Evolutionary conservation across 257 asterid genomes (phyloP).

Genomic region (Mitragyna speciosa): DNA sequence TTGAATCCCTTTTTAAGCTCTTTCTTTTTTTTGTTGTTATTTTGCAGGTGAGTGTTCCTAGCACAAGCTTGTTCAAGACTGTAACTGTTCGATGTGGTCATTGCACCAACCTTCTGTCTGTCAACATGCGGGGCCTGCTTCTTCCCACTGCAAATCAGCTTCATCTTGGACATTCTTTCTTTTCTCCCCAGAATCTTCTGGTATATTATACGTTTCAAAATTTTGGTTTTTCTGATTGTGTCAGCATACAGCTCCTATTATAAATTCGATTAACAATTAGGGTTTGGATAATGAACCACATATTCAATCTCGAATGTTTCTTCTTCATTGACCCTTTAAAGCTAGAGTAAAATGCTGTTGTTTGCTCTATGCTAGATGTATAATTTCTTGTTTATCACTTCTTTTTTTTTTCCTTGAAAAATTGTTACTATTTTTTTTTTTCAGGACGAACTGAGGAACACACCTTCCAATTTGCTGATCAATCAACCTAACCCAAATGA

Average conservation of each 20-base stretch:
- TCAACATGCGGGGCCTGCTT: slow-evolving; percentile 78
- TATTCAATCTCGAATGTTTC: background rate
- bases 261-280: slow-evolving; percentile 7
- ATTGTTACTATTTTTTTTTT: background rate
- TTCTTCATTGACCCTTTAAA: background rate
- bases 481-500: slow-evolving; percentile 73
- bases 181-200: slow-evolving; percentile 90
- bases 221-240: slow-evolving; percentile 17
- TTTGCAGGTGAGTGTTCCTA: slow-evolving; percentile 88
- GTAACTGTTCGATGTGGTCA: slow-evolving; percentile 97
- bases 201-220: slow-evolving; percentile 30
- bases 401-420: background rate
- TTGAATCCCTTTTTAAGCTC: background rate
- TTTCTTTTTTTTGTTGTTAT: background rate
- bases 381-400: background rate
- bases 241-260: background rate
- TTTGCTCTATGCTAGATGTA: background rate
- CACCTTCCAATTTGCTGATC: slow-evolving; percentile 66
- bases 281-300: slow-evolving; percentile 13
- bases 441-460: slow-evolving; percentile 84
- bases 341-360: background rate
- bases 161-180: slow-evolving; percentile 81
- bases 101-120: slow-evolving; percentile 95
- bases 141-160: slow-evolving; percentile 79
- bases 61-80: slow-evolving; percentile 92